Evolutionary conservation across 148 eudicot genomes (phyloP).

Genomic region (Vaccinium vitisidaea): DNA sequence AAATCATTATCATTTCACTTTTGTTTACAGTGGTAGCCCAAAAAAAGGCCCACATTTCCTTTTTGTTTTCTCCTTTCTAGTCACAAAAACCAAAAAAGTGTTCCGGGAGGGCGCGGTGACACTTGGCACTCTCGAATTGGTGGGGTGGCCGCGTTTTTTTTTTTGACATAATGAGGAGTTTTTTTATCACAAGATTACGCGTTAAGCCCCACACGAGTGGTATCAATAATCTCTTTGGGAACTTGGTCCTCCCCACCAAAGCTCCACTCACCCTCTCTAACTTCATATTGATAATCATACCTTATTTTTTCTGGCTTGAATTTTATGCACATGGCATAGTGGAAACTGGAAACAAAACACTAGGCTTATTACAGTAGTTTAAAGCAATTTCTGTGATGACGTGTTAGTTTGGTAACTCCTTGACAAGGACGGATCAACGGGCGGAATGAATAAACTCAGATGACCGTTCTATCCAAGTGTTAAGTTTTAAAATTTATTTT

Average conservation of each 20-base stretch:
- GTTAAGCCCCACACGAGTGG: conserved; percentile 15
- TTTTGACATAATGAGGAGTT: conserved; percentile 40
- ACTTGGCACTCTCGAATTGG: conserved; percentile 34
- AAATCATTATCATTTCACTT: not conserved
- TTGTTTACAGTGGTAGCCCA: not conserved
- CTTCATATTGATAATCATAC: not conserved
- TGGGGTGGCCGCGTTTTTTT: conserved; percentile 29
- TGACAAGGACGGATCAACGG: too few relatives aligned
- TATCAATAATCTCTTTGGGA: conserved; percentile 27
- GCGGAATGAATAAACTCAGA: too few relatives aligned
- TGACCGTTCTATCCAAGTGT: too few relatives aligned
- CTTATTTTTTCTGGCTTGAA: not conserved
- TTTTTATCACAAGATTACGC: conserved; percentile 15
- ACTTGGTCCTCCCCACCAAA: conserved; percentile 21
- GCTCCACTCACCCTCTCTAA: conserved; percentile 15
- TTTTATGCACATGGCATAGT: not conserved
- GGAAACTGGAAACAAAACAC: not conserved
- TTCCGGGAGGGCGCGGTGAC: not conserved
- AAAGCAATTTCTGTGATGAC: not conserved
- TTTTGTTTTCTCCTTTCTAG: not conserved
- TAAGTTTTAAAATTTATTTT: too few relatives aligned
- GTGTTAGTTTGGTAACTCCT: not conserved
- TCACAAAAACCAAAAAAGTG: not conserved
- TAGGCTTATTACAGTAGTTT: not conserved
- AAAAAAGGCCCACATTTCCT: not conserved